Conservation (phyloP, 192 early-diverging fungal species). For the Thamnidium elegans region DNA sequence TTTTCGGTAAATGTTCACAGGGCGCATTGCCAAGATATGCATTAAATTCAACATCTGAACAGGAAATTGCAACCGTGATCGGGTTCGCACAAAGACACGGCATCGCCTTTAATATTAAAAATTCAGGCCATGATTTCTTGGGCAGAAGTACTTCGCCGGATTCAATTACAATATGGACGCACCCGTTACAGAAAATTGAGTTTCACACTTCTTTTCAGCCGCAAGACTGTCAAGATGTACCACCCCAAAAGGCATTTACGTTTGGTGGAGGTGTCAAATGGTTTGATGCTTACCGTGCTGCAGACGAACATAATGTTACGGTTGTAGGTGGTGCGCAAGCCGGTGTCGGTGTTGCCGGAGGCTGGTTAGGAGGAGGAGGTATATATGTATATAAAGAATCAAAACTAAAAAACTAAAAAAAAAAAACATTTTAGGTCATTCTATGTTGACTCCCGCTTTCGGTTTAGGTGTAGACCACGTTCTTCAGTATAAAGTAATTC, state of each 20-base stretch:
- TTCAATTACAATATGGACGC: constrained; percentile 47
- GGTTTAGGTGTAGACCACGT: constrained; percentile 49
- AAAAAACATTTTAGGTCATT: constrained; percentile 19
- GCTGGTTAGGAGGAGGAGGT: constrained; percentile 27
- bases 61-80: constrained; percentile 32
- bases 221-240: constrained; percentile 11
- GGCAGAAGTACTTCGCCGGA: constrained; percentile 45
- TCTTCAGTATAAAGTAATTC: constrained; percentile 49
- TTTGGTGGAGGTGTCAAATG: constrained; percentile 39
- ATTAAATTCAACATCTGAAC: constrained; percentile 26
- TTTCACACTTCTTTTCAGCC: constrained; percentile 33
- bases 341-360: not conserved
- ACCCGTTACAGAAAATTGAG: constrained; percentile 37
- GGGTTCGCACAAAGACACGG: constrained; percentile 39
- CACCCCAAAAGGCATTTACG: not conserved
- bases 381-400: no score
- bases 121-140: constrained; percentile 51
- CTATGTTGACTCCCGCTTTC: constrained; percentile 37
- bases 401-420: no score
- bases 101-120: constrained; percentile 52
- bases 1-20: constrained; percentile 23
- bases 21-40: constrained; percentile 36
- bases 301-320: not conserved
- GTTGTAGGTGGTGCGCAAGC: constrained; percentile 18
- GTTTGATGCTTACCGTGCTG: constrained; percentile 21